phyloP scores from a whole-genome alignment of 2,329 filamentous ascomycete genomes.

The Xylariales sp. region DNA sequence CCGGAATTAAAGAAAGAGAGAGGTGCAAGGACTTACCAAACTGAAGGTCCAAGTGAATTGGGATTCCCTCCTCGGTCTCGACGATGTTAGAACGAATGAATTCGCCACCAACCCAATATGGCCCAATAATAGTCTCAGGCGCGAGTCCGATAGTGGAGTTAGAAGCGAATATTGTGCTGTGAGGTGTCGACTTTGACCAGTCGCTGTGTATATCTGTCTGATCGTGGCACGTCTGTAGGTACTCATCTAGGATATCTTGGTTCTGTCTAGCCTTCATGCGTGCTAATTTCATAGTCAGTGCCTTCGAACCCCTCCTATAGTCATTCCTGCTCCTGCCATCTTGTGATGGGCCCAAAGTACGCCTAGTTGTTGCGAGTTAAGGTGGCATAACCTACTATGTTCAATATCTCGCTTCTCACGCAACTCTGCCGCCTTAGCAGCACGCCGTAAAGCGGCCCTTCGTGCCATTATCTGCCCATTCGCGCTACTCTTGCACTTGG shows the following conservation, averaged over 20 bases:
- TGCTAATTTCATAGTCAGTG: slow-evolving; percentile 29
- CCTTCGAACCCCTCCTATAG: not conserved
- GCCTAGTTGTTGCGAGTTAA: not conserved
- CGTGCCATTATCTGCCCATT: slow-evolving; percentile 51
- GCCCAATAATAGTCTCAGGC: slow-evolving; percentile 43
- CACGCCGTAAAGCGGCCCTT: slow-evolving; percentile 51
- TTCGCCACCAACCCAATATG: slow-evolving; percentile 49
- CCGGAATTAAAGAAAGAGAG: not conserved
- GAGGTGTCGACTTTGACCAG: slow-evolving; percentile 39
- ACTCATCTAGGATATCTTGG: slow-evolving; percentile 38
- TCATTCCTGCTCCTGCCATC: not conserved
- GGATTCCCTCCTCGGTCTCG: slow-evolving; percentile 51
- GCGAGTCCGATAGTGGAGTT: slow-evolving; percentile 43
- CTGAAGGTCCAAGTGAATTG: slow-evolving; percentile 53
- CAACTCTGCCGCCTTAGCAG: slow-evolving; percentile 49
- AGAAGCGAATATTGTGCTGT: slow-evolving; percentile 38
- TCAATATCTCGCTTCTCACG: slow-evolving; percentile 50
- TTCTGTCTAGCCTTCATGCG: slow-evolving; percentile 41
- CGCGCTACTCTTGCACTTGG: slow-evolving; percentile 49
- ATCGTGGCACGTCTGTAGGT: slow-evolving; percentile 41
- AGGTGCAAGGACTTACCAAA: slow-evolving; percentile 36
- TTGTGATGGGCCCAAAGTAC: not conserved
- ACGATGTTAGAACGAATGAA: slow-evolving; percentile 51
- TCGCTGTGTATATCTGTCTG: slow-evolving; percentile 33
- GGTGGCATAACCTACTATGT: slow-evolving; percentile 33